Evolutionary conservation across 2,329 filamentous ascomycete species (phyloP).

Genomic region (Beauveria australis): DNA sequence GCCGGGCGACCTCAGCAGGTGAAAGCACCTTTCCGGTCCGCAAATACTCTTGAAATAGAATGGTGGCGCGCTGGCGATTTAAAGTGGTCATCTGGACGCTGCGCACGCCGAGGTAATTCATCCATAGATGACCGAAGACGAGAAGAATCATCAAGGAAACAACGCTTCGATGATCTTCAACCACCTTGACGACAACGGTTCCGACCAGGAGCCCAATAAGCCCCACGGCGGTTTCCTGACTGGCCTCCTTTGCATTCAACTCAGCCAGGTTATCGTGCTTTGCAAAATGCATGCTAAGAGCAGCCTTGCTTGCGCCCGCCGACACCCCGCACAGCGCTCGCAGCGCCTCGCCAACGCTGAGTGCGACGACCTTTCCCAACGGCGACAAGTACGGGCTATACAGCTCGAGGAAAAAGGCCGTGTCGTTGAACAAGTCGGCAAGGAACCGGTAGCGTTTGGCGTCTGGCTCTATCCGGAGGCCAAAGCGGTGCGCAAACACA

Average conservation of each 20-base stretch:
- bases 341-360: conserved; percentile 43
- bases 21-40: conserved; percentile 42
- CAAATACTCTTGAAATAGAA: conserved; percentile 59
- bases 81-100: conserved; percentile 76
- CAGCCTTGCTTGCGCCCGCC: conserved; percentile 83
- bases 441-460: conserved; percentile 84
- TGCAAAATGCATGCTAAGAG: conserved; percentile 86
- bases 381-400: conserved; percentile 64
- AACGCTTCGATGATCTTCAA: conserved; percentile 63
- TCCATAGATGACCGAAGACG: conserved; percentile 67
- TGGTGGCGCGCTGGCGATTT: conserved; percentile 77
- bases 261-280: conserved; percentile 80
- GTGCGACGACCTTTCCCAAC: conserved; percentile 38
- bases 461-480: conserved; percentile 77
- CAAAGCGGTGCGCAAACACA: conserved; percentile 73
- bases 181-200: conserved; percentile 68
- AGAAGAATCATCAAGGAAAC: conserved; percentile 66
- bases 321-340: conserved; percentile 76
- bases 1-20: conserved; percentile 56
- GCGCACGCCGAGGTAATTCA: conserved; percentile 80
- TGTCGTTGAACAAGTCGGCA: conserved; percentile 83
- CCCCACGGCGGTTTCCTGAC: conserved; percentile 89
- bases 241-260: conserved; percentile 89
- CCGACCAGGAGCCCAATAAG: conserved; percentile 80
- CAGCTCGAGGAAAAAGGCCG: conserved; percentile 77